A percentile compares a stretch with the other conserved stretches of the same genome.
Conservation (phyloP, 1,284 basidiomycete species). For the Trichosporon inkin region DNA sequence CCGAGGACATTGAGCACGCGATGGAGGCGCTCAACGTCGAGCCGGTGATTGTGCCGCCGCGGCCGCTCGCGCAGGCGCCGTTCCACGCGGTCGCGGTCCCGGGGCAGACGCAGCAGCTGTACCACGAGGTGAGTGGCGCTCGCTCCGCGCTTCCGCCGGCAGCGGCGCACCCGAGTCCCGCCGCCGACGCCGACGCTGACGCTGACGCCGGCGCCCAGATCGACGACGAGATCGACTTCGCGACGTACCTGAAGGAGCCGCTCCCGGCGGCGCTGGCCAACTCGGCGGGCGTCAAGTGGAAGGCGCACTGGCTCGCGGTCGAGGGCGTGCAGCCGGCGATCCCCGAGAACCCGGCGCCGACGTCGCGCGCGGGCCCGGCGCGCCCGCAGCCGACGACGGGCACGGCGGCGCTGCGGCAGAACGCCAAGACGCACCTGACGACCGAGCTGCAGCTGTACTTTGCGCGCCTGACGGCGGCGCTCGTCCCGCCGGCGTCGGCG, state of each 20-base stretch:
- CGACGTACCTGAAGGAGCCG: slow-evolving; percentile 65
- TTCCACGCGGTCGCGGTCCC: slow-evolving; percentile 56
- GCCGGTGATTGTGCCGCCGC: slow-evolving; percentile 47
- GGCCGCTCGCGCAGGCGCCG: slow-evolving; percentile 55
- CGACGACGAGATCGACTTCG: slow-evolving; percentile 97
- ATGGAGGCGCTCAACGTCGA: slow-evolving; percentile 88
- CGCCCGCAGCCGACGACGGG: slow-evolving; percentile 29
- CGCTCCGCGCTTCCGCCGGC: too few relatives aligned
- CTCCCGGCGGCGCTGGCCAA: slow-evolving; percentile 39
- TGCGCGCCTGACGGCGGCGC: slow-evolving; percentile 78
- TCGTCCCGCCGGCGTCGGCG: slow-evolving; percentile 62
- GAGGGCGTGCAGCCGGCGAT: slow-evolving; percentile 96
- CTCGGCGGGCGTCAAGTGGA: slow-evolving; percentile 49
- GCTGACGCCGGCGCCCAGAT: slow-evolving; percentile 62
- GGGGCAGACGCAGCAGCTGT: slow-evolving; percentile 58
- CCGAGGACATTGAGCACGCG: slow-evolving; percentile 88
- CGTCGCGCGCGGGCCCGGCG: slow-evolving; percentile 30
- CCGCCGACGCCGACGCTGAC: too few relatives aligned
- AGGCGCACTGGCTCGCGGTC: slow-evolving; percentile 93
- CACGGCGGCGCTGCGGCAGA: slow-evolving; percentile 40
- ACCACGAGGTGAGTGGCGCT: slow-evolving; percentile 59
- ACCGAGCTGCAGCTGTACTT: slow-evolving; percentile 95
- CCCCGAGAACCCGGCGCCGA: slow-evolving; percentile 83
- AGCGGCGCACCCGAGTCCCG: too few relatives aligned
- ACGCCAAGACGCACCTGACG: slow-evolving; percentile 86